Evolutionary conservation across 805 yeast genomes (phyloP).

Genomic region (Spathaspora boniae): DNA sequence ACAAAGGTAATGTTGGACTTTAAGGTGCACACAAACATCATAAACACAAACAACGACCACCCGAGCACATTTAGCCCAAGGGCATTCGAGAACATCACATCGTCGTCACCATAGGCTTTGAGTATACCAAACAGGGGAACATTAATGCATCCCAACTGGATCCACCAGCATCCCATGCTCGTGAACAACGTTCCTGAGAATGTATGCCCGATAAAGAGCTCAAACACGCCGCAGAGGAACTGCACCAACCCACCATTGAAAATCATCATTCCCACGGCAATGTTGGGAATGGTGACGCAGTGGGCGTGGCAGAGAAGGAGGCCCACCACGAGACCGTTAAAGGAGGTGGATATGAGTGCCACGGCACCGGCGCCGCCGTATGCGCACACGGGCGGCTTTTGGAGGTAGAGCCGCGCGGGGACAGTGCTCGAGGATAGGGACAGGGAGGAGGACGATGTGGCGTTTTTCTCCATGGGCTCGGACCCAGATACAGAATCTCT

Average conservation of each 20-base stretch:
- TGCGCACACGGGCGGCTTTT: background rate
- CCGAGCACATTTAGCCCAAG: slow-evolving; percentile 5
- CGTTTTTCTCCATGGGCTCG: no score
- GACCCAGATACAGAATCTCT: no score
- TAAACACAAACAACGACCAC: slow-evolving; percentile 5
- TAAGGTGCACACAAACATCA: slow-evolving; percentile 4
- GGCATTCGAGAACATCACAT: slow-evolving; percentile 5
- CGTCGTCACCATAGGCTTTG: slow-evolving; percentile 6
- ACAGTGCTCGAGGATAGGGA: no score
- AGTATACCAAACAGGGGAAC: slow-evolving; percentile 4
- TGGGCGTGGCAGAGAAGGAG: slow-evolving; percentile 3
- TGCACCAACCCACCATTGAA: slow-evolving; percentile 6
- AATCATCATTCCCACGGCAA: slow-evolving; percentile 5
- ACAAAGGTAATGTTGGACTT: slow-evolving; percentile 3
- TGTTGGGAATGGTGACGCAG: background rate
- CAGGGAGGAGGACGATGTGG: no score
- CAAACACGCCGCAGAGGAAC: slow-evolving; percentile 5
- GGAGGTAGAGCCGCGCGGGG: no score
- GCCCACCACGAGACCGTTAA: slow-evolving; percentile 6
- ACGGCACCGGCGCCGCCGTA: slow-evolving; percentile 6
- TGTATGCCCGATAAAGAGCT: slow-evolving; percentile 2
- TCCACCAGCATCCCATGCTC: slow-evolving; percentile 6
- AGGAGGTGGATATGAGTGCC: slow-evolving; percentile 6
- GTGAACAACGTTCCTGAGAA: slow-evolving; percentile 5
- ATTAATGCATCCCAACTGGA: slow-evolving; percentile 5